Conservation (phyloP, 805 yeast species). For the Starmerella etchellsii region DNA sequence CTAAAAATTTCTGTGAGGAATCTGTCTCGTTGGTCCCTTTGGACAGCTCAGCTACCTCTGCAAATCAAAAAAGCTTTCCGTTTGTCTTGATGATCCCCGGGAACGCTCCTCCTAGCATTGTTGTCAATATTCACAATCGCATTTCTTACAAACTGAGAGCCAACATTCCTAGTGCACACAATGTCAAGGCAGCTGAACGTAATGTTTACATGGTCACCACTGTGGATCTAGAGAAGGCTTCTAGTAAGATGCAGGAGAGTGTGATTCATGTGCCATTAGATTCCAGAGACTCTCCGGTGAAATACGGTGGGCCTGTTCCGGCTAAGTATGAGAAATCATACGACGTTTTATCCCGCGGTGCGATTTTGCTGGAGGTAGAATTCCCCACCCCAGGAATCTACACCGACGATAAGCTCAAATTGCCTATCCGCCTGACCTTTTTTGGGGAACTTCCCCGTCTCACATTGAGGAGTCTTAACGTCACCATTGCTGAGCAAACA, state of each 20-base stretch:
- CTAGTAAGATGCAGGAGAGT: not conserved
- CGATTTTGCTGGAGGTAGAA: not conserved
- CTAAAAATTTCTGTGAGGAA: slow-evolving; percentile 3
- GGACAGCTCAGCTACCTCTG: not conserved
- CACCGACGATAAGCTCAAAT: slow-evolving; percentile 7
- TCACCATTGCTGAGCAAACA: slow-evolving; percentile 9
- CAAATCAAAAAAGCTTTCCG: slow-evolving; percentile 66
- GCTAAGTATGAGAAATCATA: no score
- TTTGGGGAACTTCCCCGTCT: slow-evolving; percentile 10
- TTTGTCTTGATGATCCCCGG: slow-evolving; percentile 58
- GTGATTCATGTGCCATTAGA: not conserved
- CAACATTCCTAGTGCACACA: not conserved
- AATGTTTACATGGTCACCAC: not conserved
- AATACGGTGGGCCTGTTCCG: not conserved
- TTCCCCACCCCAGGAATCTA: slow-evolving; percentile 10
- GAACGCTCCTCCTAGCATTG: slow-evolving; percentile 7
- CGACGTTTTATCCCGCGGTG: no score
- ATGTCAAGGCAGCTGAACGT: not conserved
- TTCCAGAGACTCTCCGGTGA: not conserved
- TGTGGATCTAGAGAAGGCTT: not conserved
- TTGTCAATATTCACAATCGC: slow-evolving; percentile 3
- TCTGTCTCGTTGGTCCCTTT: not conserved
- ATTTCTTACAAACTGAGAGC: slow-evolving; percentile 3
- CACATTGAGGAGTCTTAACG: slow-evolving; percentile 1
- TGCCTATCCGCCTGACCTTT: not conserved